These are phyloP conservation scores for Fusarium pseudograminearum DNA, from an alignment of 2,329 filamentous ascomycete genomes.

Conservation along the genomic window DNA sequence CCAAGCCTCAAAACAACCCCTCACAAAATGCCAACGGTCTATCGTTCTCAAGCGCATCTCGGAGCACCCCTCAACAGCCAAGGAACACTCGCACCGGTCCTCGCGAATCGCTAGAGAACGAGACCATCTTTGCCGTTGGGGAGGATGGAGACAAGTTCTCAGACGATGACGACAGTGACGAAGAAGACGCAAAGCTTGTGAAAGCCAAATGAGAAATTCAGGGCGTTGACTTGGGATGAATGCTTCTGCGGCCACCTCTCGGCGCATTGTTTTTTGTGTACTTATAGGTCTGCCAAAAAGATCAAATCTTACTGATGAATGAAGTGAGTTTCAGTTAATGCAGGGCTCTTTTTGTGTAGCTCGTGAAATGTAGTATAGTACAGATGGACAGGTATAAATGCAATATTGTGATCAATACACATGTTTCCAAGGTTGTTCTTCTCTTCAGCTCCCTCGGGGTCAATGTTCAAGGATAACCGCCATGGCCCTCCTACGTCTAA, in stretches of 20 bases:
- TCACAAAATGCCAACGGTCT: slow-evolving; percentile 45
- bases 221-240: slow-evolving; percentile 8
- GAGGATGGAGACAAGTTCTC: slow-evolving; percentile 87
- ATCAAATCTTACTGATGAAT: slow-evolving; percentile 38
- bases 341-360: neutral
- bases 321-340: slow-evolving; percentile 27
- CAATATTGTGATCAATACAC: slow-evolving; percentile 23
- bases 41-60: slow-evolving; percentile 42
- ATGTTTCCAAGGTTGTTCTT: slow-evolving; percentile 27
- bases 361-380: slow-evolving; percentile 17
- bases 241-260: neutral
- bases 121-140: slow-evolving; percentile 95
- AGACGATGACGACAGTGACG: slow-evolving; percentile 74
- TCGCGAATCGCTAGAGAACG: slow-evolving; percentile 77
- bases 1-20: slow-evolving; percentile 50
- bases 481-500: neutral
- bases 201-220: slow-evolving; percentile 54
- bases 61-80: slow-evolving; percentile 43
- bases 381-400: slow-evolving; percentile 6
- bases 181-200: slow-evolving; percentile 68
- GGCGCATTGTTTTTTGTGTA: slow-evolving; percentile 39
- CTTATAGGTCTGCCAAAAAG: slow-evolving; percentile 30
- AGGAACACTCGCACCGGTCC: slow-evolving; percentile 55
- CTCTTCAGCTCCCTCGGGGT: neutral
- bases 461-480: neutral